These are phyloP conservation scores for Brassica carinata DNA, from an alignment of 345 rosid genomes.

Conservation along the genomic window DNA sequence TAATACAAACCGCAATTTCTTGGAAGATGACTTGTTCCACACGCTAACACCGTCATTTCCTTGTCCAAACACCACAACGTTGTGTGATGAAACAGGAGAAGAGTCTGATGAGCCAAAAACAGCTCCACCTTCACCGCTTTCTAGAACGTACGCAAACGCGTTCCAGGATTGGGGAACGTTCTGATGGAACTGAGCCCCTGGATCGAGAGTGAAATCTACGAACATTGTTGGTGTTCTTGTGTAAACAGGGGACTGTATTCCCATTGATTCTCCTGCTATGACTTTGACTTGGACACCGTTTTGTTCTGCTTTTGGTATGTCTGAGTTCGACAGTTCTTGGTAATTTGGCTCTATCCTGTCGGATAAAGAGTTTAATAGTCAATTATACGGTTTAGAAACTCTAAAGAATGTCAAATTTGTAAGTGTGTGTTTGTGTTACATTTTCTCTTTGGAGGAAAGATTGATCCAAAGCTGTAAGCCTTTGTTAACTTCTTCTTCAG, in stretches of 20 bases:
- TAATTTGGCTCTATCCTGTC: conserved; percentile 90
- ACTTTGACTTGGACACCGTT: conserved; percentile 72
- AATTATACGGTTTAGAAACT: neutral
- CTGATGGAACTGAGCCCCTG: conserved; percentile 64
- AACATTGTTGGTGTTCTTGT: conserved; percentile 87
- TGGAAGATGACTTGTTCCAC: conserved; percentile 67
- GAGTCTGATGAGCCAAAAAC: conserved; percentile 54
- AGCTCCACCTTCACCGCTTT: conserved; percentile 61
- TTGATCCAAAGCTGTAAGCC: conserved; percentile 99
- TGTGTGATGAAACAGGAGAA: conserved; percentile 51
- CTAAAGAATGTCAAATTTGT: neutral
- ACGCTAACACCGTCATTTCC: conserved; percentile 76
- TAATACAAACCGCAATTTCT: conserved; percentile 61
- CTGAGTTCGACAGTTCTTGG: conserved; percentile 64
- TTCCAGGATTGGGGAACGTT: conserved; percentile 75
- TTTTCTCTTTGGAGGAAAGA: conserved; percentile 80
- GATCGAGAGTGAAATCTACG: conserved; percentile 71
- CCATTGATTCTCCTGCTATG: conserved; percentile 94
- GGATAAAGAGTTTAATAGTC: neutral
- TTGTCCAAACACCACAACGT: conserved; percentile 59
- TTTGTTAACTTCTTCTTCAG: conserved; percentile 72
- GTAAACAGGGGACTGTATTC: conserved; percentile 70
- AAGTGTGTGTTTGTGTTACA: conserved; percentile 46
- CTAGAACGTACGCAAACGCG: conserved; percentile 69
- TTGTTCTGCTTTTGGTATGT: conserved; percentile 62